Conservation (phyloP, 2,329 filamentous ascomycete genomes). For the Westerdykella sp. region DNA sequence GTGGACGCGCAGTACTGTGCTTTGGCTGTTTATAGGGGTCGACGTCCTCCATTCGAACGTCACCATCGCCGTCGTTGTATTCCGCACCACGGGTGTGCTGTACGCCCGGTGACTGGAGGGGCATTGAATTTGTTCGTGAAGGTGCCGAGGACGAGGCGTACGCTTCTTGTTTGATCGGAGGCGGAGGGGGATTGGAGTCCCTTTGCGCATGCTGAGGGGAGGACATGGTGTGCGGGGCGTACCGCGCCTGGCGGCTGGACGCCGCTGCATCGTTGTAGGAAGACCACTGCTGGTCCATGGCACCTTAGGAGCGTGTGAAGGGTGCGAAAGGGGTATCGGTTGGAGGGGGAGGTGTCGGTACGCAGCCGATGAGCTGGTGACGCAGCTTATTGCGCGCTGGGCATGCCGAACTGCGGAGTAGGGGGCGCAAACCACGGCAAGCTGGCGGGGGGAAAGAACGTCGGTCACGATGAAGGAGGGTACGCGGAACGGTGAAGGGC, state of each 20-base stretch:
- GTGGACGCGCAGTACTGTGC: slow-evolving; percentile 67
- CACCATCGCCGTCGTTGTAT: slow-evolving; percentile 41
- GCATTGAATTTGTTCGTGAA: slow-evolving; percentile 34
- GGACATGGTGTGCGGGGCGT: slow-evolving; percentile 28
- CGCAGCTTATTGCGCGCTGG: slow-evolving; percentile 23
- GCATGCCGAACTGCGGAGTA: slow-evolving; percentile 32
- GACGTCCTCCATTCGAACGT: slow-evolving; percentile 71
- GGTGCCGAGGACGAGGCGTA: slow-evolving; percentile 30
- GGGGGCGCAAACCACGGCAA: neutral
- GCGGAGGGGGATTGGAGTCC: slow-evolving; percentile 25
- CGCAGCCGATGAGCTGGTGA: slow-evolving; percentile 32
- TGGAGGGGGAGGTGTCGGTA: slow-evolving; percentile 7
- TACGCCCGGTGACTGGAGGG: slow-evolving; percentile 31
- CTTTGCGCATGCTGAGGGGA: slow-evolving; percentile 26
- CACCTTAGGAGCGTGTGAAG: slow-evolving; percentile 1
- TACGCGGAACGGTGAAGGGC: slow-evolving; percentile 5
- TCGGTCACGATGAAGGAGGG: slow-evolving; percentile 5
- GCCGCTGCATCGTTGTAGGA: slow-evolving; percentile 31
- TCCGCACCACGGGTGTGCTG: slow-evolving; percentile 27
- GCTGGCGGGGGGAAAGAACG: slow-evolving; percentile 3
- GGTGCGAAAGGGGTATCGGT: slow-evolving; percentile 1
- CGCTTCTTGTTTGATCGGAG: slow-evolving; percentile 32
- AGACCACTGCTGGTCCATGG: slow-evolving; percentile 37
- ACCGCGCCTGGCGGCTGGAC: slow-evolving; percentile 32
- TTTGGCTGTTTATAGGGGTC: slow-evolving; percentile 83